phyloP scores from a whole-genome alignment of 2,329 filamentous ascomycete species.

The Stagonosporopsis vannaccii region DNA sequence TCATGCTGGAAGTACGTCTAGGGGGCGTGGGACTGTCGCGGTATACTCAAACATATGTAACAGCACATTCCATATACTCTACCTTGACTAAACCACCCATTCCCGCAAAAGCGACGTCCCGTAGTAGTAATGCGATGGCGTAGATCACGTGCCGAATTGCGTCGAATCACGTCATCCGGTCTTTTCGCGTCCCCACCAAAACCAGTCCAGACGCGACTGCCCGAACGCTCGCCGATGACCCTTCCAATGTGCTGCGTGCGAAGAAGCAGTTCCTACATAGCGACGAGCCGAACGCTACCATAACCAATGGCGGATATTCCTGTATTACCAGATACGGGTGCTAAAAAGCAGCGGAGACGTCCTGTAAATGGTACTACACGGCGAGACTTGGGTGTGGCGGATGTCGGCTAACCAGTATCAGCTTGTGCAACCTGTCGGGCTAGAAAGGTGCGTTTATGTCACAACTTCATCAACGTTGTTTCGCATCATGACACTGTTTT shows the following conservation, averaged over 20 bases:
- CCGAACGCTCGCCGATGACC: constrained; percentile 18
- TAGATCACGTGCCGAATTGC: background rate
- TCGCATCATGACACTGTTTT: background rate
- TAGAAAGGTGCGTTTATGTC: constrained; percentile 22
- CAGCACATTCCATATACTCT: background rate
- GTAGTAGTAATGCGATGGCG: background rate
- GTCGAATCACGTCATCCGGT: constrained; percentile 12
- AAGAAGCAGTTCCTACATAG: constrained; percentile 6
- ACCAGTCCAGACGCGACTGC: constrained; percentile 11
- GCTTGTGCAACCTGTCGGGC: constrained; percentile 32
- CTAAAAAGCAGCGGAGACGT: constrained; percentile 36
- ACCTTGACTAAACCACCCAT: background rate
- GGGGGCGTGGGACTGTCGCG: background rate
- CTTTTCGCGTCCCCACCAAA: constrained; percentile 18
- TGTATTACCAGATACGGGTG: constrained; percentile 18
- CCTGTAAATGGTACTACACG: constrained; percentile 33
- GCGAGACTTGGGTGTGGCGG: background rate
- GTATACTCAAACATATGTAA: background rate
- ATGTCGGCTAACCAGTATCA: constrained; percentile 18
- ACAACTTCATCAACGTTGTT: background rate
- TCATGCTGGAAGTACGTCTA: background rate
- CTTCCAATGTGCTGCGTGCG: constrained; percentile 9
- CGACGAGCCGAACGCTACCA: constrained; percentile 23
- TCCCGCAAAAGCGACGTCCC: background rate
- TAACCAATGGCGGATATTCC: constrained; percentile 14